Base-by-base conservation (phyloP, 345 rosid species). In the Kandelia obovata region DNA sequence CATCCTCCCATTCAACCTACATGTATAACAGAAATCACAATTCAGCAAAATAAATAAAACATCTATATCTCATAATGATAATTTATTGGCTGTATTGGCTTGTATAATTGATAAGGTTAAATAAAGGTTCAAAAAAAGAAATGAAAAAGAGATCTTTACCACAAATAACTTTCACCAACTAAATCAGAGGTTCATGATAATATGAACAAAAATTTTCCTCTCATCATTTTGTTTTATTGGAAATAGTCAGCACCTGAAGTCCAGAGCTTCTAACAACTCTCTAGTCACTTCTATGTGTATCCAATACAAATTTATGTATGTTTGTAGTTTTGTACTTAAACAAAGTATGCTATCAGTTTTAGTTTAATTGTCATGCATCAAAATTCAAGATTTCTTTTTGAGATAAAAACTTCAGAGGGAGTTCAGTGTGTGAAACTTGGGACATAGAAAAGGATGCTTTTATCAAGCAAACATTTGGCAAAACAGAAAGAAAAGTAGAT, bases 1-100 rank as follows among this genome's bases (percentile, higher is more conserved):
- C 99, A 62, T 85, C 85, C 60, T 87, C 97, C 96, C 97, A 93
- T 27, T 88, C 90, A 81, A 95, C 89, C 97, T 94, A 74, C 53
- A 72, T 21, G 59, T 9, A 60, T 20, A 67, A 20, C 46, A 55
- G 30, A 57, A 60, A 63, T 65, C 47, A 79, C 56, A 68, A 15
- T 27, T 7, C 51, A 34, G 63, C 21, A 63, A 21, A 19, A 31
- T 31, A 31, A 58, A 47, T 34, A 19, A 68, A 46, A 27, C 20
- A 73, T 25, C 30, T 11, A 30, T 30, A 17, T 25, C 16, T 35
- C 4, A 73, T 32, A 16, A 25, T 66, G 37, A 58, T 58, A 37
- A 53, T 53, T 23, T 8, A 21, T 21, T 21, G 21, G 7, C 51
- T 30, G 1, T 5, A 39, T n/a, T 35, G 30, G 49, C 65, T 13